Evolutionary conservation across 352 stramenopile genomes (phyloP).

Genomic region (Phytophthora nicotianae): DNA sequence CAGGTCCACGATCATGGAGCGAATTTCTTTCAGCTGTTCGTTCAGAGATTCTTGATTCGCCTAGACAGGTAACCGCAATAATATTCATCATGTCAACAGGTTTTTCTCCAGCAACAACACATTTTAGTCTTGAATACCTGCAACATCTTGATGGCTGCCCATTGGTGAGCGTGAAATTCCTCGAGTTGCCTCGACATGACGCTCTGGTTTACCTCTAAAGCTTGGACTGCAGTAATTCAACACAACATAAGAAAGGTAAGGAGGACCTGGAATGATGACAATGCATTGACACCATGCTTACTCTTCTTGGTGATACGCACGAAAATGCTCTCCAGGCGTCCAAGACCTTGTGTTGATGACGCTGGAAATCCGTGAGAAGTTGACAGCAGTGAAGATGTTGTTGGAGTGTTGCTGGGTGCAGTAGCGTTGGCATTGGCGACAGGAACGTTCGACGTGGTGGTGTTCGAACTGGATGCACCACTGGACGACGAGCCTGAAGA

Average conservation of each 20-base stretch:
- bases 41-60: conserved; percentile 55
- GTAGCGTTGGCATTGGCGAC: conserved; percentile 20
- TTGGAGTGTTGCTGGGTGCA: conserved; percentile 14
- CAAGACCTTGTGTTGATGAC: conserved; percentile 53
- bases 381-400: conserved; percentile 17
- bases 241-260: background rate
- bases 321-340: conserved; percentile 83
- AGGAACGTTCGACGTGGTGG: conserved; percentile 20
- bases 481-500: conserved; percentile 3
- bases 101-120: background rate
- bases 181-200: conserved; percentile 58
- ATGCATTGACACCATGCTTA: conserved; percentile 22
- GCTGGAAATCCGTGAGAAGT: conserved; percentile 14
- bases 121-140: conserved; percentile 32
- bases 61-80: conserved; percentile 24
- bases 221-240: conserved; percentile 54
- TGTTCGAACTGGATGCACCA: conserved; percentile 10
- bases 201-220: conserved; percentile 72
- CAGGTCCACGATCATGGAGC: conserved; percentile 51
- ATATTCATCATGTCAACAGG: conserved; percentile 5
- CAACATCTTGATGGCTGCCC: conserved; percentile 40
- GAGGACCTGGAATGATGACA: background rate
- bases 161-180: conserved; percentile 57
- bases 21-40: conserved; percentile 61
- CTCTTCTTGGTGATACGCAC: conserved; percentile 87